Conservation (phyloP, 2,329 filamentous ascomycete genomes). For the Fusarium beomiforme region DNA sequence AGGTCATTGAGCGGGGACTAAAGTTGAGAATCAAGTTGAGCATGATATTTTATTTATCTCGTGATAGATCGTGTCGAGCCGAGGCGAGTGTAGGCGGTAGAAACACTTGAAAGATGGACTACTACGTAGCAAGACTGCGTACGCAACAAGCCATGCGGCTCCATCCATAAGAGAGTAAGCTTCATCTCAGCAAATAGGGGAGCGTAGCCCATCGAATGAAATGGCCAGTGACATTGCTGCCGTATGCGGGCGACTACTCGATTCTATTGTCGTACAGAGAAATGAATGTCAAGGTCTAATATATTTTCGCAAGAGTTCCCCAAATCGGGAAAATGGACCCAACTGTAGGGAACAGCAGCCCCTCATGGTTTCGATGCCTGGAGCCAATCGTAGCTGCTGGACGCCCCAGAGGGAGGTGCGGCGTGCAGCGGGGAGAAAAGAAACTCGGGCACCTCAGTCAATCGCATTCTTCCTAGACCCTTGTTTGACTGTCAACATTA, state of each 20-base stretch:
- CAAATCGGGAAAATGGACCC: conserved; percentile 42
- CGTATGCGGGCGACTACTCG: conserved; percentile 17
- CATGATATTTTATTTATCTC: conserved; percentile 5
- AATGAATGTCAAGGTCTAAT: conserved; percentile 16
- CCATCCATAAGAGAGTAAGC: not conserved
- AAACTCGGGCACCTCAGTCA: conserved; percentile 10
- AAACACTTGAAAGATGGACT: not conserved
- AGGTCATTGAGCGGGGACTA: conserved; percentile 2
- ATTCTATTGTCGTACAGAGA: conserved; percentile 2
- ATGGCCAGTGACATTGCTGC: conserved; percentile 9
- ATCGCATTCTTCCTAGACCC: conserved; percentile 32
- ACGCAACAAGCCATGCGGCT: not conserved
- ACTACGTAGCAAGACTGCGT: too few species aligned
- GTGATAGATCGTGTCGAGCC: not conserved
- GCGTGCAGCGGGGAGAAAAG: conserved; percentile 18
- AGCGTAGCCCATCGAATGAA: not conserved
- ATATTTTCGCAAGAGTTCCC: conserved; percentile 48
- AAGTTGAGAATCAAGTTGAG: conserved; percentile 25
- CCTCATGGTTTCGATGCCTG: conserved; percentile 32
- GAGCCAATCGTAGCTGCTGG: conserved; percentile 38
- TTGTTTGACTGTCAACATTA: not conserved
- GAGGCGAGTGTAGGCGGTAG: not conserved
- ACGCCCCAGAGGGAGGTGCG: conserved; percentile 26
- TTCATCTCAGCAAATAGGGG: not conserved
- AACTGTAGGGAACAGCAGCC: conserved; percentile 31